Conservation (phyloP, 2,329 filamentous ascomycete genomes). For the Massarina eburnea region DNA sequence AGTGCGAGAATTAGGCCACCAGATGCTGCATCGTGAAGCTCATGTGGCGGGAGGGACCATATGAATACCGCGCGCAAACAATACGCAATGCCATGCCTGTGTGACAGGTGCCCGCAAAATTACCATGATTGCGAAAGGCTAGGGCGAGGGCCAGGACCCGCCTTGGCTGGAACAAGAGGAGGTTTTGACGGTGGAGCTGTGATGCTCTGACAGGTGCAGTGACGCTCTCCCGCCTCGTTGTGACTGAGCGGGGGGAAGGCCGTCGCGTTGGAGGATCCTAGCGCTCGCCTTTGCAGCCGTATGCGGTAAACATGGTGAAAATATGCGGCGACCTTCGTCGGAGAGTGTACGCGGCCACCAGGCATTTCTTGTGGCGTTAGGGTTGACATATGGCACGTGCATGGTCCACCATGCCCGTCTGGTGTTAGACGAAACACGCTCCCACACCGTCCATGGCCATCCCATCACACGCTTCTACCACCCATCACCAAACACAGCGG, state of each 20-base stretch:
- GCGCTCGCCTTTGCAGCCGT: background rate
- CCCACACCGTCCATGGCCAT: too few relatives aligned
- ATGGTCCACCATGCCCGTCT: too few relatives aligned
- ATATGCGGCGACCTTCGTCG: background rate
- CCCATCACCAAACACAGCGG: too few relatives aligned
- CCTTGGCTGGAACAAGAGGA: slow-evolving; percentile 19
- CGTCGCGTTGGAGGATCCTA: background rate
- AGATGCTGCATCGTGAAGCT: slow-evolving; percentile 9
- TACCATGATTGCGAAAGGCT: slow-evolving; percentile 2
- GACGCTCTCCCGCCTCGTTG: slow-evolving; percentile 1
- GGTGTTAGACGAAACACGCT: too few relatives aligned
- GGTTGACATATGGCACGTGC: slow-evolving; percentile 2
- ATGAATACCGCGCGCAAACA: slow-evolving; percentile 2
- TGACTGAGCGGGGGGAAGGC: background rate
- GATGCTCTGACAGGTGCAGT: slow-evolving; percentile 7
- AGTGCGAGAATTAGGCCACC: background rate
- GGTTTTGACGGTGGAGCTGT: slow-evolving; percentile 13
- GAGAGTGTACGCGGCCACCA: slow-evolving; percentile 2
- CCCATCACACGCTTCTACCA: too few relatives aligned
- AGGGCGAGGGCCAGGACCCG: slow-evolving; percentile 2
- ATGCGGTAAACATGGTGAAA: background rate
- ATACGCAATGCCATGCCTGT: slow-evolving; percentile 1
- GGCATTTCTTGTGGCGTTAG: background rate
- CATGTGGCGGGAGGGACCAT: background rate
- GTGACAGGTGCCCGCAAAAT: background rate